Evolutionary conservation across 176 grass and related monocot species (phyloP), one percentile per base, ranked within the genome.

Genomic region (Raddia distichophylla): DNA sequence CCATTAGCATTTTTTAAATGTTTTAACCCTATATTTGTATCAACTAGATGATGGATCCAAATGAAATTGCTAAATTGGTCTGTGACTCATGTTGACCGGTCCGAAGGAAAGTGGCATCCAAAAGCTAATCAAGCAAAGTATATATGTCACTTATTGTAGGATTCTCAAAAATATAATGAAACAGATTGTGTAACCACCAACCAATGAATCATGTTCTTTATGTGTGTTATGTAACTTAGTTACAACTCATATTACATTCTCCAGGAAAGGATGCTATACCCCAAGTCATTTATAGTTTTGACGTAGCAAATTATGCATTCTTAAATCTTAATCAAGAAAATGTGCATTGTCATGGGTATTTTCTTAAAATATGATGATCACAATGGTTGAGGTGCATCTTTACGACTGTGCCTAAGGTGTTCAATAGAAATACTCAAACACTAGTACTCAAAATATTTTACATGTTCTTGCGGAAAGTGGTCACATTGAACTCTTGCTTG

Each of bases 71-170:
- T 33, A 98, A 95, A n/a, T 68, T 98, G 96, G 96, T 98, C 96
- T 8, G 90, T 91, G 79, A 98, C 96, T 73, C 90, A 95, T 67
- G 96, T 98, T 64, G 96, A 98, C 63, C 95, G 96, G 96, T 98
- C 96, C 27, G 96, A 98, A 91, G 96, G 96, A 27, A 98, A 98
- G 74, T 98, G 96, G 96, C 96, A 98, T 83, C 96, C 96, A 33
- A 98, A 91, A 91, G 84, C 93, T 53, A 95, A 98, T 67, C 79
- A 87, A 15, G 84, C 96, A 69, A 87, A 86, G 66, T n/a, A n/a
- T n/a, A n/a, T 90, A 98, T 84, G 73, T 95, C 49, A 95, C 82
- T 80, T 87, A 88, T 5, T n/a, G n/a, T n/a, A n/a, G n/a, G 85
- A 93, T n/a, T 66, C 78, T 95, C 60, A 98, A 95, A 73, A 98